Base-by-base conservation (phyloP, 352 stramenopile genomes). In the Peronospora belbahrii region DNA sequence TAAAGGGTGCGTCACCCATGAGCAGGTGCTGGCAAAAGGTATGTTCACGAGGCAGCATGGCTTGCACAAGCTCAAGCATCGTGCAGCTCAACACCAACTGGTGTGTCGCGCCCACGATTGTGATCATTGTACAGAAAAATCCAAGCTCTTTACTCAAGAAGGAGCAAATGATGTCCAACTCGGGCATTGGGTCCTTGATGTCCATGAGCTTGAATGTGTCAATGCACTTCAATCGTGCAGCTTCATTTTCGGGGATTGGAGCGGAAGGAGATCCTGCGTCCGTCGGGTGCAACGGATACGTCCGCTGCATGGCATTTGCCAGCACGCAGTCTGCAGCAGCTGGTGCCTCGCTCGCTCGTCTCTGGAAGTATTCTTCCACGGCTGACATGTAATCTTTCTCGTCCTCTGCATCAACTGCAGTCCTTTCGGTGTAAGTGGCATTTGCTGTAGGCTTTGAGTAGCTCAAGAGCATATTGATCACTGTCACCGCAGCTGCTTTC, bases 11-110 rank as follows among this genome's bases (percentile, higher is more conserved):
- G 24, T 69, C 22, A 11, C 64, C 70, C 71, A 86, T 84, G 34
- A 86, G 55, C 24, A 72, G 56, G 37, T 86, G 74, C 35, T 74
- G 60, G 43, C 74, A 86, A 35, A 86, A 78, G 2, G 69, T 68
- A 31, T 84, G 61, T 40, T 81, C 63, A 15, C 74, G 70, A 38
- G 64, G 58, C 37, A 74, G 31, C 4, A 52, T 35, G 7, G 47
- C 57, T 23, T 65, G 52, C 14, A 61, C 37, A 3, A 84, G 27
- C 5, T 56, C 45, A 13, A 45, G 31, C 6, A 75, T 59, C 27
- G 62, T 84, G 31, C 58, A 73, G 20, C 69, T 74, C 28, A 75
- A 32, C 8, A 83, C 49, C 38, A 74, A 63, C 8, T 74, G 61
- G 36, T 72, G 59, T 14, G 65, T 61, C 24, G 69, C 49, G 32